Conservation (phyloP, 352 stramenopile species). For the Globisporangium rhizosaccharum region DNA sequence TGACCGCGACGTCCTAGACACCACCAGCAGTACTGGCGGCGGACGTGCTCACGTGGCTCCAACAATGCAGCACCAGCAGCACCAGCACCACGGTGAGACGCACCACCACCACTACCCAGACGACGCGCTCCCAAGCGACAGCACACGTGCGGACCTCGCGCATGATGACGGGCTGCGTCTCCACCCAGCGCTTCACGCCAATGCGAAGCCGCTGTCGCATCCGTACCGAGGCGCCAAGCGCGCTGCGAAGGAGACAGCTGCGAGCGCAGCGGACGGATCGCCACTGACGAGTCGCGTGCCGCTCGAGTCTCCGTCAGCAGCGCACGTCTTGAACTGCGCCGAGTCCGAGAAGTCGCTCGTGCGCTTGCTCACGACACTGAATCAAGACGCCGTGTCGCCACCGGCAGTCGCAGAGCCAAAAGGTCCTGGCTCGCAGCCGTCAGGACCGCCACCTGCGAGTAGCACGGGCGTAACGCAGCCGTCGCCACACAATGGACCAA, state of each 20-base stretch:
- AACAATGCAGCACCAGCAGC: too few relatives aligned
- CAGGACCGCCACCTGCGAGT: not conserved
- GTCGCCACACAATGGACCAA: not conserved
- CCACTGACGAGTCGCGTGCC: not conserved
- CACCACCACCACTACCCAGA: too few relatives aligned
- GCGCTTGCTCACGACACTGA: constrained; percentile 49
- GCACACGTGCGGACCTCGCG: not conserved
- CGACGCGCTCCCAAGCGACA: not conserved
- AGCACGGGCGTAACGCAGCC: not conserved
- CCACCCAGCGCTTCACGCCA: constrained; percentile 4
- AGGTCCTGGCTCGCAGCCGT: not conserved
- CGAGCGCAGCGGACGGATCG: not conserved
- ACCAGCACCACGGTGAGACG: too few relatives aligned
- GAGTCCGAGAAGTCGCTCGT: constrained; percentile 73
- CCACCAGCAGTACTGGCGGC: not conserved
- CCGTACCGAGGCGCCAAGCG: constrained; percentile 25
- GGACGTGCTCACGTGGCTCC: not conserved
- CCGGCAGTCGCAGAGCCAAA: constrained; percentile 10
- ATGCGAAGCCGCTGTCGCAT: constrained; percentile 10
- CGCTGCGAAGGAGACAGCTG: constrained; percentile 37
- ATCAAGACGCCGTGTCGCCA: constrained; percentile 27
- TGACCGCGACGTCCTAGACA: constrained; percentile 2
- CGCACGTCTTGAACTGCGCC: constrained; percentile 53
- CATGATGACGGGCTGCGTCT: not conserved
- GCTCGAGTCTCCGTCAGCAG: constrained; percentile 42